phyloP scores from a whole-genome alignment of 495 filamentous ascomycete species.

The Penicillium malachiteum region DNA sequence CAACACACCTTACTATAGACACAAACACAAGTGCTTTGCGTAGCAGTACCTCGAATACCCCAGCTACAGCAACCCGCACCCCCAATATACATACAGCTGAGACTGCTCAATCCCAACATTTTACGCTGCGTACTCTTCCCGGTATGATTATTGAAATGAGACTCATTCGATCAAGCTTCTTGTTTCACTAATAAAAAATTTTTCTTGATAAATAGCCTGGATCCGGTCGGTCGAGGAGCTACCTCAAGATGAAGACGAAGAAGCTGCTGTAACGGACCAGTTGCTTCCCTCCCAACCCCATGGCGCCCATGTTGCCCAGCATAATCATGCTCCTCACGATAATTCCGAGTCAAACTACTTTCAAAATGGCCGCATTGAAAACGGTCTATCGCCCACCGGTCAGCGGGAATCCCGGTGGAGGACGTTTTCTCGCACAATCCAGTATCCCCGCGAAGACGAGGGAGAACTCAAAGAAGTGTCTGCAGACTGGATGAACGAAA shows the following conservation, averaged over 20 bases:
- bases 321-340: conserved; percentile 55
- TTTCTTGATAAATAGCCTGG: conserved; percentile 29
- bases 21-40: conserved; percentile 21
- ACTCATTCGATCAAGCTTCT: neutral
- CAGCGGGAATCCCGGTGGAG: conserved; percentile 59
- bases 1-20: conserved; percentile 20
- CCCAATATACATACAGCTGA: conserved; percentile 18
- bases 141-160: conserved; percentile 17
- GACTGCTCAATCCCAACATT: conserved; percentile 10
- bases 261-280: conserved; percentile 30
- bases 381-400: neutral
- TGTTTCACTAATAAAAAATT: conserved; percentile 9
- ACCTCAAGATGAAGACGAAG: conserved; percentile 25
- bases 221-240: conserved; percentile 35
- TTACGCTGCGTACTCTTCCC: conserved; percentile 30
- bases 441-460: conserved; percentile 49
- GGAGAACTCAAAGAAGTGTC: conserved; percentile 52
- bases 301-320: conserved; percentile 56
- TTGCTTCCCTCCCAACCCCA: conserved; percentile 47
- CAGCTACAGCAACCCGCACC: conserved; percentile 18
- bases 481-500: conserved; percentile 58
- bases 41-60: conserved; percentile 21
- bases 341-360: conserved; percentile 26
- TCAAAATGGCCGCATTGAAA: conserved; percentile 7
- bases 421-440: conserved; percentile 54